These are phyloP conservation scores for Ceratobasidium sp. DNA, from an alignment of 1,284 basidiomycete species.

Conservation along the genomic window DNA sequence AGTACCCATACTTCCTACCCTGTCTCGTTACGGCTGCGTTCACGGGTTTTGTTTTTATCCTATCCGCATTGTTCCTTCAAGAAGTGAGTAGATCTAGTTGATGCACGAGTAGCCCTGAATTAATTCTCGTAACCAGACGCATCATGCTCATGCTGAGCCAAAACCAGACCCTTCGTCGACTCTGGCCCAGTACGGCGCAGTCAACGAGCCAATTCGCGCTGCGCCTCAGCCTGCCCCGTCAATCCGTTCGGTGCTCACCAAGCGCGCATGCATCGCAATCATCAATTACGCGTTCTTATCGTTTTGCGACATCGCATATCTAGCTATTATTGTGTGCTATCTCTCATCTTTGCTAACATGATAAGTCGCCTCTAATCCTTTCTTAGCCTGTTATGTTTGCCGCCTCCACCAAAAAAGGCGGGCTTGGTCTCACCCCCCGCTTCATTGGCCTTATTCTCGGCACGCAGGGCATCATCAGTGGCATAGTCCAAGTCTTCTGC, in stretches of 20 bases:
- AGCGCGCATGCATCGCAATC: constrained; percentile 25
- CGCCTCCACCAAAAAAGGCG: constrained; percentile 44
- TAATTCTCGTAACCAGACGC: not conserved
- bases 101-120: not conserved
- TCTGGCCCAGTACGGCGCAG: constrained; percentile 12
- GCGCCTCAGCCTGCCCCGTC: not conserved
- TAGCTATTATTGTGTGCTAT: no score
- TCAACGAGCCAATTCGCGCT: not conserved
- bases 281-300: constrained; percentile 21
- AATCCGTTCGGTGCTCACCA: constrained; percentile 27
- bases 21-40: constrained; percentile 40
- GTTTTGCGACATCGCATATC: no score
- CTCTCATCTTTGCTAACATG: no score
- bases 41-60: constrained; percentile 4
- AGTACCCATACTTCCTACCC: constrained; percentile 50
- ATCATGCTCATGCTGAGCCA: not conserved
- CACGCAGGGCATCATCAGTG: constrained; percentile 41
- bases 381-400: constrained; percentile 46
- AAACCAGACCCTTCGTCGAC: not conserved
- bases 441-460: constrained; percentile 45
- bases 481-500: constrained; percentile 43
- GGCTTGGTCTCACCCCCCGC: constrained; percentile 43
- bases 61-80: constrained; percentile 22
- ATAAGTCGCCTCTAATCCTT: no score
- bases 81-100: constrained; percentile 15